phyloP scores from a whole-genome alignment of 176 grass and related monocot species.

The Coix lacrymajobi region DNA sequence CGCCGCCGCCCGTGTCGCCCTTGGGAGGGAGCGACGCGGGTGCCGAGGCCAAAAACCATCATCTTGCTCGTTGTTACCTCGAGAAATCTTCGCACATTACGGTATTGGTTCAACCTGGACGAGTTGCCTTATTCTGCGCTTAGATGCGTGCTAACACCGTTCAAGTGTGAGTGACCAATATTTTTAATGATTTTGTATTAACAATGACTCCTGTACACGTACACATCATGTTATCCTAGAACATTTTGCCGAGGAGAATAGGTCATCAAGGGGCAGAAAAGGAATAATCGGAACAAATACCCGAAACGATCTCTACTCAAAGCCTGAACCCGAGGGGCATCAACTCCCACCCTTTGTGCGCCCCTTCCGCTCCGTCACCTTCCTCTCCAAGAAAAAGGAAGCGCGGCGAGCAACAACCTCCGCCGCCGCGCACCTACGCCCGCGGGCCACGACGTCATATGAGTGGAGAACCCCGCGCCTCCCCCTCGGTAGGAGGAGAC shows the following conservation, averaged over 20 bases:
- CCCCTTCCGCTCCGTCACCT: background rate
- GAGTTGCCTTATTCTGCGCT: background rate
- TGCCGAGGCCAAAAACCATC: too few species aligned
- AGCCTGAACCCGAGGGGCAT: background rate
- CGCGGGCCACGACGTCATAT: background rate
- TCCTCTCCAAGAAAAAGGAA: constrained; percentile 47
- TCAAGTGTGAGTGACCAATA: background rate
- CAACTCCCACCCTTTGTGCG: background rate
- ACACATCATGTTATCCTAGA: background rate
- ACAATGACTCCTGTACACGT: background rate
- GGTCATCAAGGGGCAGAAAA: background rate
- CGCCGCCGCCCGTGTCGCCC: too few species aligned
- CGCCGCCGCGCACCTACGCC: constrained; percentile 17
- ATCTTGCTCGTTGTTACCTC: background rate
- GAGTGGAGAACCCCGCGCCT: background rate
- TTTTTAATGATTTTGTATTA: background rate
- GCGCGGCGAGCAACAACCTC: constrained; percentile 22
- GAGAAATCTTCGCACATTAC: background rate
- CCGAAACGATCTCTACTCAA: background rate
- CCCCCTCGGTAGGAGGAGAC: background rate
- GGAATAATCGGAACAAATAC: background rate
- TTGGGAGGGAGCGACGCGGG: too few species aligned
- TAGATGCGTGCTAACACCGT: background rate
- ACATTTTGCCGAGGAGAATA: background rate
- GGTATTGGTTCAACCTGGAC: background rate